These are phyloP conservation scores for Fusarium sp. DNA, from an alignment of 2,329 filamentous ascomycete genomes.

Conservation along the genomic window DNA sequence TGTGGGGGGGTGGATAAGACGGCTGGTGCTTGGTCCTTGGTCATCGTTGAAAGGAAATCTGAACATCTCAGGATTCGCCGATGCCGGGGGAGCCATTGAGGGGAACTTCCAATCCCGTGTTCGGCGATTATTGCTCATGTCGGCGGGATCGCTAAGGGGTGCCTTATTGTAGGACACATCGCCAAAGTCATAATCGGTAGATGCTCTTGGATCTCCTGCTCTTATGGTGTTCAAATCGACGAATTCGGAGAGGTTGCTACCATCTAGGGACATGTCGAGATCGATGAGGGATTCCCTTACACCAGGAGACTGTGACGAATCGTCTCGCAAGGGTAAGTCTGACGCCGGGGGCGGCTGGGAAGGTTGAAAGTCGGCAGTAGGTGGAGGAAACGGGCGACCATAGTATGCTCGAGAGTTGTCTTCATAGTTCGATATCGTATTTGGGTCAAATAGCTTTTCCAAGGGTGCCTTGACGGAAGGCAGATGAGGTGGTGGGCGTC, in stretches of 20 bases:
- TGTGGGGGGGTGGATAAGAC: conserved; percentile 65
- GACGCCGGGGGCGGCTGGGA: conserved; percentile 55
- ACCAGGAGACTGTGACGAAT: conserved; percentile 61
- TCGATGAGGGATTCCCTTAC: conserved; percentile 75
- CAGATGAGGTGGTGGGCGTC: conserved; percentile 69
- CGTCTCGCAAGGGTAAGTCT: conserved; percentile 70
- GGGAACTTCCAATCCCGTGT: conserved; percentile 71
- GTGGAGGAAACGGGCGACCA: conserved; percentile 58
- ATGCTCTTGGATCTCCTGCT: conserved; percentile 59
- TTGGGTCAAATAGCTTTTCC: conserved; percentile 74
- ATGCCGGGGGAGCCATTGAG: conserved; percentile 62
- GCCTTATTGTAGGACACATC: conserved; percentile 60
- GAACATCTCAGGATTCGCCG: conserved; percentile 65
- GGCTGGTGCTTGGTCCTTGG: conserved; percentile 47
- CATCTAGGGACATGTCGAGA: conserved; percentile 69
- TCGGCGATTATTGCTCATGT: conserved; percentile 63
- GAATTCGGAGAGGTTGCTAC: conserved; percentile 67
- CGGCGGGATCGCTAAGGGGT: conserved; percentile 69
- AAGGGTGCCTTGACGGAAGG: conserved; percentile 69
- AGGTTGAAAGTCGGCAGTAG: conserved; percentile 58
- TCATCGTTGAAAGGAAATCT: conserved; percentile 61
- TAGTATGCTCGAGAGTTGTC: conserved; percentile 74
- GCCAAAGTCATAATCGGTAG: conserved; percentile 63
- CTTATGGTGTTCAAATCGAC: conserved; percentile 72
- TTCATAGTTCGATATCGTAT: conserved; percentile 73